phyloP scores from a whole-genome alignment of 2,329 filamentous ascomycete species.

The Diplodia mutila region DNA sequence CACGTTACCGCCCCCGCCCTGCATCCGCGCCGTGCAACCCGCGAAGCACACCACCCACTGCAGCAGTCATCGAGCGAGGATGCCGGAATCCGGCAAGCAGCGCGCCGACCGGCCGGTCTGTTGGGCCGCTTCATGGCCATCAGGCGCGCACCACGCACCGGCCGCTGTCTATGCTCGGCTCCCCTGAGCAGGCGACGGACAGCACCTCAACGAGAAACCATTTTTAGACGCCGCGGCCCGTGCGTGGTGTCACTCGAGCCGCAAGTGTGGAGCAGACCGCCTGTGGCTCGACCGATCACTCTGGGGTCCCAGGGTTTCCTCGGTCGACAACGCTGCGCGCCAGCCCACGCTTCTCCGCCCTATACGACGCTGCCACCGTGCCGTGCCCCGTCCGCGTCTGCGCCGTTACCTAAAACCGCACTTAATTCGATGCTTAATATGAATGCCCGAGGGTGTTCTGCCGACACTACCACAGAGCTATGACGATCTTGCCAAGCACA shows the following conservation, averaged over 20 bases:
- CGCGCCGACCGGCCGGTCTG: not conserved
- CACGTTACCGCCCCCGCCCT: not conserved
- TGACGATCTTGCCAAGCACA: constrained; percentile 13
- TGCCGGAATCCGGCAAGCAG: not conserved
- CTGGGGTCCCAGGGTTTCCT: constrained; percentile 1
- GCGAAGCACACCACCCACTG: not conserved
- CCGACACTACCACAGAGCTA: not conserved
- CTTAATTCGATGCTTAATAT: constrained; percentile 1
- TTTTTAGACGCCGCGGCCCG: constrained; percentile 1
- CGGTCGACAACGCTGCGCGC: not conserved
- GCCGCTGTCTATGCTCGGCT: not conserved
- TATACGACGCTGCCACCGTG: not conserved
- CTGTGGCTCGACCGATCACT: not conserved
- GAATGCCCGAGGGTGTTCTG: not conserved
- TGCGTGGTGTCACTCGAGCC: constrained; percentile 7
- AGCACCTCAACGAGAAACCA: not conserved
- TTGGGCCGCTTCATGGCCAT: not conserved
- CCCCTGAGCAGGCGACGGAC: not conserved
- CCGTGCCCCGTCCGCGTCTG: not conserved
- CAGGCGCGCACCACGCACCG: constrained; percentile 11
- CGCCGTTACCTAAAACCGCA: constrained; percentile 6
- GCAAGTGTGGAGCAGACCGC: constrained; percentile 18
- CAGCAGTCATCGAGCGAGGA: too few species aligned
- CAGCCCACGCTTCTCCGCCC: not conserved
- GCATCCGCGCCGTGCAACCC: not conserved